Evolutionary conservation across 1,284 basidiomycete genomes (phyloP).

Genomic region (Bothia castanella): DNA sequence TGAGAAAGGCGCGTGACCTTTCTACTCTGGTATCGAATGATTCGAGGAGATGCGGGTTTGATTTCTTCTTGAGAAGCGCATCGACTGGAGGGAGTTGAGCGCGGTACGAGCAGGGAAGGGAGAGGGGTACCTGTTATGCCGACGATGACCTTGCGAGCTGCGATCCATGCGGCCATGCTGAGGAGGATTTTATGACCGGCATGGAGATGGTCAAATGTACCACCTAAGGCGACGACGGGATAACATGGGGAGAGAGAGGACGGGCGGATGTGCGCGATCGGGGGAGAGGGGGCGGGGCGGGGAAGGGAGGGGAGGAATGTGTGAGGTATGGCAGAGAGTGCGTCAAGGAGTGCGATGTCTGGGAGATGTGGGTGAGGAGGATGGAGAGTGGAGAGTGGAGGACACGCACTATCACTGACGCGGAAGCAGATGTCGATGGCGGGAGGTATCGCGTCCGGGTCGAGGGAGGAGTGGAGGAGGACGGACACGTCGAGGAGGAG

Average conservation of each 20-base stretch:
- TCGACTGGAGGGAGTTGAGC: conserved; percentile 50
- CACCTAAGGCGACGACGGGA: conserved; percentile 59
- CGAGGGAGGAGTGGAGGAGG: conserved; percentile 49
- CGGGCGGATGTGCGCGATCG: neutral
- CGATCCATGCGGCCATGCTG: conserved; percentile 84
- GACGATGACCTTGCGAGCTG: conserved; percentile 76
- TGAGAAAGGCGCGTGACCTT: conserved; percentile 60
- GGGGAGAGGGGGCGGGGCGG: neutral
- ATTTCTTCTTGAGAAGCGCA: conserved; percentile 71
- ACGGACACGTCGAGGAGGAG: conserved; percentile 70
- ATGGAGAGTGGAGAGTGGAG: neutral
- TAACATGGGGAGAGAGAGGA: conserved; percentile 29
- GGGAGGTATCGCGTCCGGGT: conserved; percentile 39
- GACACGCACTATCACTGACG: conserved; percentile 45
- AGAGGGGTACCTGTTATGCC: conserved; percentile 72
- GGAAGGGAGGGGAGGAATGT: conserved; percentile 35
- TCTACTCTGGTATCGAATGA: conserved; percentile 53
- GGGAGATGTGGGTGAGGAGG: neutral
- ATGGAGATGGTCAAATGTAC: conserved; percentile 96
- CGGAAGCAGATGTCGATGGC: conserved; percentile 48
- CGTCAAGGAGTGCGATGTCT: conserved; percentile 24
- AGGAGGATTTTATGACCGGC: conserved; percentile 97
- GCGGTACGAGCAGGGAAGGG: conserved; percentile 11
- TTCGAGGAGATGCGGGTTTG: conserved; percentile 70
- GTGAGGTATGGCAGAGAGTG: conserved; percentile 22